Evolutionary conservation across 2,329 filamentous ascomycete genomes (phyloP).

Genomic region (Emergomyces africanus): DNA sequence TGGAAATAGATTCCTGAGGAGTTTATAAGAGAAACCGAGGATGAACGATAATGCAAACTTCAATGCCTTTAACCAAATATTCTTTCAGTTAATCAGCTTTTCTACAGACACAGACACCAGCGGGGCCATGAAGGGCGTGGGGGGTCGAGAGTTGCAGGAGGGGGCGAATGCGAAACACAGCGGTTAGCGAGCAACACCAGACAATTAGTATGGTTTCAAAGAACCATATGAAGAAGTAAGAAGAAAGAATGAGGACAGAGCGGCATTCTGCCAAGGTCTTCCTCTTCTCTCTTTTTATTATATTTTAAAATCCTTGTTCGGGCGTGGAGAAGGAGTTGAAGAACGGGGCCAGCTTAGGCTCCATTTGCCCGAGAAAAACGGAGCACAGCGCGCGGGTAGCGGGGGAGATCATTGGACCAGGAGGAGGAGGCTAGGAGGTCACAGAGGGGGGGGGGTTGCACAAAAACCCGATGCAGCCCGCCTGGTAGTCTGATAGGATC

Average conservation of each 20-base stretch:
- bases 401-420: background rate
- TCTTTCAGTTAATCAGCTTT: too few species aligned
- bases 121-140: background rate
- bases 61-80: background rate
- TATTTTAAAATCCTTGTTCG: background rate
- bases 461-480: background rate
- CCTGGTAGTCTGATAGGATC: too few species aligned
- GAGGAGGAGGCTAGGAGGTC: background rate
- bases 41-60: background rate
- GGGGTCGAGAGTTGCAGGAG: background rate
- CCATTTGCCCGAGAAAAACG: slow-evolving; percentile 8
- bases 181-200: background rate
- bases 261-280: background rate
- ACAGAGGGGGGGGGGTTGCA: background rate
- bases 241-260: background rate
- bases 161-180: background rate
- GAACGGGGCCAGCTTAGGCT: slow-evolving; percentile 2
- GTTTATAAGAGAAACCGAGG: background rate
- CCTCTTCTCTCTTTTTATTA: background rate
- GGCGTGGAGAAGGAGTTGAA: background rate
- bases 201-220: background rate
- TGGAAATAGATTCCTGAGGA: background rate
- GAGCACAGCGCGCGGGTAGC: background rate
- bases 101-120: background rate
- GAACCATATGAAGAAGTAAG: background rate